Conservation (phyloP, 2,329 filamentous ascomycete genomes). For the Dothiorella sarmentorum region DNA sequence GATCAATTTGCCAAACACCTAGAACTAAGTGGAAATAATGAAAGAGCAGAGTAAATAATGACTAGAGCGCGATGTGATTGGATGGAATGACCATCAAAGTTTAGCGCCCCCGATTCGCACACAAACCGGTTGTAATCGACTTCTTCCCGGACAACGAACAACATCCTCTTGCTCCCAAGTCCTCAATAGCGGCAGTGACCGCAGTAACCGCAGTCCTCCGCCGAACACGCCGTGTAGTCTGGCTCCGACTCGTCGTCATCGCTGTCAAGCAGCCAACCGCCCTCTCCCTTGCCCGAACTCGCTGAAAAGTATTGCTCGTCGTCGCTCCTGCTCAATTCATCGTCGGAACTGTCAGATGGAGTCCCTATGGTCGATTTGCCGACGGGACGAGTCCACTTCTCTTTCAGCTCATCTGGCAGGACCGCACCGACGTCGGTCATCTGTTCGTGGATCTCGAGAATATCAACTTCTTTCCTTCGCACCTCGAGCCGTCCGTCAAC, state of each 20-base stretch:
- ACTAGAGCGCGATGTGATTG: no score
- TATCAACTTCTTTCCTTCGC: constrained; percentile 28
- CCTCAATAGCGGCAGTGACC: constrained; percentile 29
- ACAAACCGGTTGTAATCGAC: no score
- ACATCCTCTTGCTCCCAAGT: no score
- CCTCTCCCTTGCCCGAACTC: constrained; percentile 5
- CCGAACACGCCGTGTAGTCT: constrained; percentile 38
- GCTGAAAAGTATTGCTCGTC: neutral
- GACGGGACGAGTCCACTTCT: neutral
- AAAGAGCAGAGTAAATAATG: no score
- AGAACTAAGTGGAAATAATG: no score
- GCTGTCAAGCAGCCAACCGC: constrained; percentile 21
- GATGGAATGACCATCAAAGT: no score
- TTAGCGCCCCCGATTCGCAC: no score
- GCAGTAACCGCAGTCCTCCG: constrained; percentile 36
- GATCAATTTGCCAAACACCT: no score
- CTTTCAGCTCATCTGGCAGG: constrained; percentile 3
- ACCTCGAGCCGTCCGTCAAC: constrained; percentile 32
- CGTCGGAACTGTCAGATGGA: neutral
- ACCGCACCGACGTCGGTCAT: constrained; percentile 18
- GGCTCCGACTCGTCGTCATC: constrained; percentile 24
- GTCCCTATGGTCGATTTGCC: no score
- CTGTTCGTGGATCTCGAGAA: constrained; percentile 37
- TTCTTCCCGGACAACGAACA: no score
- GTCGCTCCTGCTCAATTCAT: neutral